Evolutionary conservation across 352 stramenopile genomes (phyloP), one percentile per base, ranked within the genome.

Genomic region (Phytophthora citrophthora): DNA sequence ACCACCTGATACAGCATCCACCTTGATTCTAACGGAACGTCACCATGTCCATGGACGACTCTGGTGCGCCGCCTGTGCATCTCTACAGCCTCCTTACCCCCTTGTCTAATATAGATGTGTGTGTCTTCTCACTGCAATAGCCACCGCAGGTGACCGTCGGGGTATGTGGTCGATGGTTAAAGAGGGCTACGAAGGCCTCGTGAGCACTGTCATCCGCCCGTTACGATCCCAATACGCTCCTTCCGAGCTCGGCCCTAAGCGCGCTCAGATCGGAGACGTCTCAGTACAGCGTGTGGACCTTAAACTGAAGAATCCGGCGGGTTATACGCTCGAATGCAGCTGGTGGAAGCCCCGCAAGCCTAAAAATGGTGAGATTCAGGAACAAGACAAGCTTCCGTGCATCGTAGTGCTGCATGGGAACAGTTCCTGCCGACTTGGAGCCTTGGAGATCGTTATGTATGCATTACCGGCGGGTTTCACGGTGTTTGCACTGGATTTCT

Each of bases 321-420:
- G 85, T 4, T 87, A 84, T 46, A 89, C 83, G 18, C 76, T 94
- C 71, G 81, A 95, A 56, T 95, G 87, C 72, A 95, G 87, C 60
- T 95, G 87, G 87, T 95, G 87, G 87, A 91, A 92, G 66, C 77
- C 80, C 5, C 77, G 77, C 23, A 64, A 58, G 40, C 9, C 44
- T 23, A 52, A 64, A 10, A 50, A 31, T 15, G 56, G 18, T 11
- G 23, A 57, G 18, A 20, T 27, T 12, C 12, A 50, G 9, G 45
- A 41, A n/a, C 18, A 64, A 32, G 57, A 77, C 40, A 88, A 91
- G 47, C 66, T 62, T 0, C 83, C 86, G 52, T 95, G 87, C 49
- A 94, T 95, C 45, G 70, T 95, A 29, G 76, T 95, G 27, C 76
- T 95, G 20, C 87, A 95, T 43, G 87, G 87, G 57, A 95, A 95